phyloP scores from a whole-genome alignment of 2,329 filamentous ascomycete species.

The Sarocladiaceae sp. region DNA sequence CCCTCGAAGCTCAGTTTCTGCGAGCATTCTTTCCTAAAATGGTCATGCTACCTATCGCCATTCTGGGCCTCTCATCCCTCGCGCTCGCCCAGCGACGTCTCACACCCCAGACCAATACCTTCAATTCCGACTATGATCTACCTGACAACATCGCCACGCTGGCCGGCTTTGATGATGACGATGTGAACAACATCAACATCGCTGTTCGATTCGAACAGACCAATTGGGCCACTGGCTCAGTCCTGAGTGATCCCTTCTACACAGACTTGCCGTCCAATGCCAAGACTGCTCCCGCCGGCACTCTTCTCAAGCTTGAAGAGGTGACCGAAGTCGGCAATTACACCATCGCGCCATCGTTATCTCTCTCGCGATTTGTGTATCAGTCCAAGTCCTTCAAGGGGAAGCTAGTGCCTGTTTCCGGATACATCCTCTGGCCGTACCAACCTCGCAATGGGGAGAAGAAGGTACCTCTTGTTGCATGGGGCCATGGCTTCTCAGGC shows the following conservation, averaged over 20 bases:
- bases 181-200: constrained; percentile 17
- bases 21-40: no score
- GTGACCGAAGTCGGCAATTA: constrained; percentile 32
- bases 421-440: constrained; percentile 46
- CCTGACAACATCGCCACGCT: constrained; percentile 19
- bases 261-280: constrained; percentile 19
- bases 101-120: constrained; percentile 15
- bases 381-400: constrained; percentile 40
- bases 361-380: constrained; percentile 46
- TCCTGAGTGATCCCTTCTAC: constrained; percentile 35
- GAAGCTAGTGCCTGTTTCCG: constrained; percentile 41
- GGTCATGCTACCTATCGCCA: background rate
- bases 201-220: constrained; percentile 13
- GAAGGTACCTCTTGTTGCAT: constrained; percentile 30
- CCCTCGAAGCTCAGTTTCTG: no score
- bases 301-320: constrained; percentile 34
- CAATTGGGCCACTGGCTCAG: constrained; percentile 25
- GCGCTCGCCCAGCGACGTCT: background rate
- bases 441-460: constrained; percentile 5
- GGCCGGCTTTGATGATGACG: constrained; percentile 16
- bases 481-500: constrained; percentile 42
- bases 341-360: constrained; percentile 33
- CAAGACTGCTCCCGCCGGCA: constrained; percentile 24
- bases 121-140: constrained; percentile 26
- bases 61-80: background rate